Conservation (phyloP, 805 yeast genomes). For the Hanseniaspora lindneri region DNA sequence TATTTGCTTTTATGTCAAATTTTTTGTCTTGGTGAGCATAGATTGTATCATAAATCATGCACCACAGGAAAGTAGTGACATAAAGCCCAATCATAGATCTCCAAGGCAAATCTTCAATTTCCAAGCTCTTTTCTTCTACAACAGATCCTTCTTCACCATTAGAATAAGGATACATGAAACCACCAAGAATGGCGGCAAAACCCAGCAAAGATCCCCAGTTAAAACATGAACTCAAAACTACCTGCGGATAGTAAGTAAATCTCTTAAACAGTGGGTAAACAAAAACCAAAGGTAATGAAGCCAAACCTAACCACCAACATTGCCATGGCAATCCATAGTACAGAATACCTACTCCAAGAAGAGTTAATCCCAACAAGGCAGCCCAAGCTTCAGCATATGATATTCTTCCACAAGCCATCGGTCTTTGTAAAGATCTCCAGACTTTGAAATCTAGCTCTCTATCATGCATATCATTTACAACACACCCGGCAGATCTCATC, state of each 20-base stretch:
- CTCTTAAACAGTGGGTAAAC: constrained; percentile 89
- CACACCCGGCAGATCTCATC: constrained; percentile 98
- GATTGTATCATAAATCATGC: constrained; percentile 89
- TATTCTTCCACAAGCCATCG: constrained; percentile 83
- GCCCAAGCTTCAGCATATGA: constrained; percentile 53
- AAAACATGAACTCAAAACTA: constrained; percentile 65
- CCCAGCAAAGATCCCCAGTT: constrained; percentile 93
- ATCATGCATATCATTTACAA: constrained; percentile 83
- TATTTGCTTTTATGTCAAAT: constrained; percentile 81
- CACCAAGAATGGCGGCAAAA: constrained; percentile 67
- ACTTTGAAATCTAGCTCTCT: constrained; percentile 74
- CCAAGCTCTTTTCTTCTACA: neutral
- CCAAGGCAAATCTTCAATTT: constrained; percentile 55
- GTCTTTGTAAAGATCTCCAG: constrained; percentile 77
- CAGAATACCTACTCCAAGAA: constrained; percentile 60
- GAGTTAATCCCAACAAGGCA: constrained; percentile 63
- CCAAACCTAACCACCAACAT: constrained; percentile 73
- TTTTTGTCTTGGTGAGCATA: constrained; percentile 95
- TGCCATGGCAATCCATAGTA: constrained; percentile 55
- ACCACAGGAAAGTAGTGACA: constrained; percentile 73
- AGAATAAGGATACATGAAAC: neutral
- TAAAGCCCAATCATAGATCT: constrained; percentile 69
- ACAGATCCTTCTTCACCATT: neutral
- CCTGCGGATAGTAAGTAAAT: constrained; percentile 92
- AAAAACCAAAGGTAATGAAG: constrained; percentile 65